A percentile compares a stretch with the other conserved stretches of the same genome.
Evolutionary conservation across 2,329 filamentous ascomycete species (phyloP).

Genomic region (Ceratocystis alfenasii): DNA sequence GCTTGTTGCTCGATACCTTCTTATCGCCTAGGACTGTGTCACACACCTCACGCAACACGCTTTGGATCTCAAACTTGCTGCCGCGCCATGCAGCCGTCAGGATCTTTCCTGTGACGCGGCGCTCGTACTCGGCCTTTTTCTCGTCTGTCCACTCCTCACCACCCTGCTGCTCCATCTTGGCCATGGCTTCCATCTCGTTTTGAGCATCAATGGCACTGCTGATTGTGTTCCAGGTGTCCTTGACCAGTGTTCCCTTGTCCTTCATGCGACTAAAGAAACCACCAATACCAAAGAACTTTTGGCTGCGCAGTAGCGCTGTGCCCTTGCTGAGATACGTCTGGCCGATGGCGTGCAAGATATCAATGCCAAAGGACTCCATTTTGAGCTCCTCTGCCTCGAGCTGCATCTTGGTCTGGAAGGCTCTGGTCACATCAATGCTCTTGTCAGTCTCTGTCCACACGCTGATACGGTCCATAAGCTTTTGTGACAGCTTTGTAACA

Average conservation of each 20-base stretch:
- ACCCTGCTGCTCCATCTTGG: constrained; percentile 82
- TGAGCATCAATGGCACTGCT: constrained; percentile 92
- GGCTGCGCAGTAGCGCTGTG: constrained; percentile 76
- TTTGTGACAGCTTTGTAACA: constrained; percentile 69
- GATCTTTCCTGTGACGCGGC: constrained; percentile 93
- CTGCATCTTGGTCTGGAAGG: constrained; percentile 87
- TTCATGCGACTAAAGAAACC: constrained; percentile 90
- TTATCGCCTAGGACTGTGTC: constrained; percentile 71
- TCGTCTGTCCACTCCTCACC: constrained; percentile 98
- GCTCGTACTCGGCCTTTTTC: constrained; percentile 89
- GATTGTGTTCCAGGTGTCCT: constrained; percentile 98
- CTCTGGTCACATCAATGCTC: constrained; percentile 65
- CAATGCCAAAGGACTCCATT: constrained; percentile 96
- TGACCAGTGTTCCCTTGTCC: constrained; percentile 92
- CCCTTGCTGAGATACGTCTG: constrained; percentile 82
- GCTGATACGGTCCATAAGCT: constrained; percentile 78
- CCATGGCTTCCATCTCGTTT: constrained; percentile 99
- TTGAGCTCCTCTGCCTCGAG: constrained; percentile 96
- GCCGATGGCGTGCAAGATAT: constrained; percentile 91
- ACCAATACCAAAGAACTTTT: constrained; percentile 91
- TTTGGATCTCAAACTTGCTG: constrained; percentile 95
- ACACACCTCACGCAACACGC: constrained; percentile 87
- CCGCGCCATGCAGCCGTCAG: constrained; percentile 92
- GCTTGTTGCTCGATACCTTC: constrained; percentile 69
- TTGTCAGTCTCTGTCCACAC: constrained; percentile 98